Base-by-base conservation (phyloP, 1,284 basidiomycete genomes). In the Apiotrichum sp. region DNA sequence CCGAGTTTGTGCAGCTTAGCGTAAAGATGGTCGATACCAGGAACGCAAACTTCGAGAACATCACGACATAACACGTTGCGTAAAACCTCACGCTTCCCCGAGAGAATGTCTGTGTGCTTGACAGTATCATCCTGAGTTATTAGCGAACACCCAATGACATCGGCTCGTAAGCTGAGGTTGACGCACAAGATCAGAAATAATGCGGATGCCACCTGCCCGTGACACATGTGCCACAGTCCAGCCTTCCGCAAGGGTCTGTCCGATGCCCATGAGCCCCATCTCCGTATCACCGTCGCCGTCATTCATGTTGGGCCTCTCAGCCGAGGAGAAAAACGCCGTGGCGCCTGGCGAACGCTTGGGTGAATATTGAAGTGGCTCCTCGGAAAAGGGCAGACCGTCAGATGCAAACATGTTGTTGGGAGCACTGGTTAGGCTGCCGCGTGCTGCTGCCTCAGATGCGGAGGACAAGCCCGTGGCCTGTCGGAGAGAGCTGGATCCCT, bases 1-100 rank as follows among this genome's bases (percentile, higher is more conserved):
- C 79, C 79, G 9, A 73, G 77, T 79, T 83, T 44, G 1, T 62
- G 86, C 81, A 93, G 83, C 7, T 69, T 66, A 9, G 77, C 77
- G 72, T 93, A 93, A 84, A 90, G 89, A 8, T 86, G 83, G 35
- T 85, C 82, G 87, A 97, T 93, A 2, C 88, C 92, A 2, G 84
- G 86, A 39, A 96, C 87, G 45, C 87, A 78, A 42, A 85, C 82
- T 52, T 96, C 90, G 51, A 82, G 78, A 39, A 90, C 65, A n/a
- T 75, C 71, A 4, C 77, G 69, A 44, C 78, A 78, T 52, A 81
- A 81, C 39, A 79, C 79, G 59, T 80, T 80, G 6, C 78, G 56
- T 71, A 92, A 93, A 3, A 88, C 84, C 2, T 84, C 79, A 36
- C 88, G 79, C 0, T 88, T 83, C 0, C 90, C 90, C 11, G 78